Conservation (phyloP, 2,329 filamentous ascomycete species). For the Claviceps paspali region DNA sequence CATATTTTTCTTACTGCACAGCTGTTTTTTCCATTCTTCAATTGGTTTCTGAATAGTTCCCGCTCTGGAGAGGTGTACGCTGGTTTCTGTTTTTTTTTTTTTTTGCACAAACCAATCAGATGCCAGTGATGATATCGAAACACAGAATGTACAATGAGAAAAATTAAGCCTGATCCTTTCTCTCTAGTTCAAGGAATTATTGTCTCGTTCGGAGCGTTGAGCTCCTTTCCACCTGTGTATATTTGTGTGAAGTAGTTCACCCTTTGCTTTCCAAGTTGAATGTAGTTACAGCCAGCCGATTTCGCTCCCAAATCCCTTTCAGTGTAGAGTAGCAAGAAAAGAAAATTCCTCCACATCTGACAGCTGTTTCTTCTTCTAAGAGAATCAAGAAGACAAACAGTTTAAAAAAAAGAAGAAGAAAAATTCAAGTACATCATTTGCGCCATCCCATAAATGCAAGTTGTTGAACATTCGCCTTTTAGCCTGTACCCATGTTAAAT, state of each 20-base stretch:
- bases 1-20: too few relatives aligned
- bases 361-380: too few relatives aligned
- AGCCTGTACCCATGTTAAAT: slow-evolving; percentile 11
- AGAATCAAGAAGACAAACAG: too few relatives aligned
- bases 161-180: too few relatives aligned
- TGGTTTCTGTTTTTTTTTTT: not conserved
- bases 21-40: too few relatives aligned
- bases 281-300: slow-evolving; percentile 7
- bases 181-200: too few relatives aligned
- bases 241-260: too few relatives aligned
- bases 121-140: too few relatives aligned
- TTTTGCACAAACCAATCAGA: too few relatives aligned
- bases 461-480: slow-evolving; percentile 14
- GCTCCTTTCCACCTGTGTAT: slow-evolving; percentile 3
- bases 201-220: slow-evolving; percentile 8
- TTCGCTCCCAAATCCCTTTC: slow-evolving; percentile 4
- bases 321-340: not conserved
- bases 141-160: not conserved
- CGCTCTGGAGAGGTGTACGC: too few relatives aligned
- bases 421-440: slow-evolving; percentile 5
- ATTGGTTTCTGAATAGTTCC: too few relatives aligned
- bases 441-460: slow-evolving; percentile 12
- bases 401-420: not conserved
- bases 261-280: slow-evolving; percentile 3
- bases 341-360: too few relatives aligned